phyloP scores from a whole-genome alignment of 148 eudicot species.

The Silene conica region DNA sequence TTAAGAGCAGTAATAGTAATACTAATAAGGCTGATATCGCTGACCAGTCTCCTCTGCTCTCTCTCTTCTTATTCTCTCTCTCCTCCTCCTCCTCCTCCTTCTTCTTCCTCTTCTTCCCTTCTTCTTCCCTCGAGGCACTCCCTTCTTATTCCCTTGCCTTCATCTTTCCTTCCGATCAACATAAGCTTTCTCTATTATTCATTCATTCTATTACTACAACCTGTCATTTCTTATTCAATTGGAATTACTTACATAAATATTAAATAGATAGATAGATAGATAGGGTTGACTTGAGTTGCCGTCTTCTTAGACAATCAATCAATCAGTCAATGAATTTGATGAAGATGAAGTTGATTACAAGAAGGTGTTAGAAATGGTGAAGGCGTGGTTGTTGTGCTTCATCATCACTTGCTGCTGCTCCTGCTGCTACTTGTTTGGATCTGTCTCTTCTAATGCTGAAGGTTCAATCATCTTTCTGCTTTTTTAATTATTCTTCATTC shows the following conservation, averaged over 20 bases:
- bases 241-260: no score
- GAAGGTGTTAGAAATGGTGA: not conserved
- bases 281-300: not conserved
- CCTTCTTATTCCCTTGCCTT: not conserved
- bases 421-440: not conserved
- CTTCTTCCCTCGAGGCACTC: not conserved
- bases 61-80: no score
- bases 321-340: not conserved
- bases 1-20: no score
- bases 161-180: no score
- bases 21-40: no score
- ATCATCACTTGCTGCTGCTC: not conserved
- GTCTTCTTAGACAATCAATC: not conserved
- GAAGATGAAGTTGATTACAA: not conserved
- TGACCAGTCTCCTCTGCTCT: no score
- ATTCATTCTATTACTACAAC: not conserved
- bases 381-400: not conserved
- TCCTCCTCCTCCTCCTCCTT: no score
- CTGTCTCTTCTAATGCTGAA: conserved; percentile 3
- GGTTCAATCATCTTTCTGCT: no score
- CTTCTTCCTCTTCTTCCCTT: not conserved
- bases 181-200: not conserved
- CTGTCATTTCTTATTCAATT: not conserved
- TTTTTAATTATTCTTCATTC: no score
- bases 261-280: not conserved